Percentiles rank a stretch among this genome's conserved stretches.
phyloP scores from a whole-genome alignment of 345 rosid genomes.

The Pelargonium nanum region DNA sequence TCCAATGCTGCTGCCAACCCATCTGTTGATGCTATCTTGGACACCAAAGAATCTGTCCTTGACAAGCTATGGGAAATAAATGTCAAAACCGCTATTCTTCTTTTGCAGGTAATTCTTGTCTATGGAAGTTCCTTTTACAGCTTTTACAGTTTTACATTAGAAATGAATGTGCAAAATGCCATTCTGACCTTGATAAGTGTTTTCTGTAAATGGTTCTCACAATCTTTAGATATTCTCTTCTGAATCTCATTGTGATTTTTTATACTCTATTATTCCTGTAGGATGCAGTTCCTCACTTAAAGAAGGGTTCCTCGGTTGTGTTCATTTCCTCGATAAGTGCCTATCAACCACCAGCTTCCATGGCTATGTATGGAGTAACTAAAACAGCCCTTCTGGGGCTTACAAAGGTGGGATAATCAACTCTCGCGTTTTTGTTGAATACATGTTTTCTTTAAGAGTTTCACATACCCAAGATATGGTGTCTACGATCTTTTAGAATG shows the following conservation, averaged over 20 bases:
- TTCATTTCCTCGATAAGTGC: constrained; percentile 68
- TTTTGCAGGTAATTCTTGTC: constrained; percentile 39
- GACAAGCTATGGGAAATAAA: constrained; percentile 89
- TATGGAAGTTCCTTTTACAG: not conserved
- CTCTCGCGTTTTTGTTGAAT: not conserved
- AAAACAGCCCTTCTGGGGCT: constrained; percentile 91
- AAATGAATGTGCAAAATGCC: too few relatives aligned
- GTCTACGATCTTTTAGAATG: not conserved
- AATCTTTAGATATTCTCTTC: not conserved
- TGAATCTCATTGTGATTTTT: not conserved
- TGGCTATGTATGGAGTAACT: constrained; percentile 89
- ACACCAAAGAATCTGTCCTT: constrained; percentile 51
- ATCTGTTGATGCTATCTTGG: constrained; percentile 43
- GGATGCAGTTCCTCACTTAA: constrained; percentile 74
- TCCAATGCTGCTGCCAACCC: constrained; percentile 89
- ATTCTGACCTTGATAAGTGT: not conserved
- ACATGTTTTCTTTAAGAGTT: constrained; percentile 1
- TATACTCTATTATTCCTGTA: constrained; percentile 12
- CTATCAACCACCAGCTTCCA: constrained; percentile 44
- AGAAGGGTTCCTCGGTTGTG: constrained; percentile 69
- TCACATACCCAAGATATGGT: not conserved
- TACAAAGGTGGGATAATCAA: constrained; percentile 63
- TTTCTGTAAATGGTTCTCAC: not conserved
- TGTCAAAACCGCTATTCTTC: constrained; percentile 64
- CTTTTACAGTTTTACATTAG: not conserved